phyloP scores from a whole-genome alignment of 2,329 filamentous ascomycete species.

The Alternaria consortialis region DNA sequence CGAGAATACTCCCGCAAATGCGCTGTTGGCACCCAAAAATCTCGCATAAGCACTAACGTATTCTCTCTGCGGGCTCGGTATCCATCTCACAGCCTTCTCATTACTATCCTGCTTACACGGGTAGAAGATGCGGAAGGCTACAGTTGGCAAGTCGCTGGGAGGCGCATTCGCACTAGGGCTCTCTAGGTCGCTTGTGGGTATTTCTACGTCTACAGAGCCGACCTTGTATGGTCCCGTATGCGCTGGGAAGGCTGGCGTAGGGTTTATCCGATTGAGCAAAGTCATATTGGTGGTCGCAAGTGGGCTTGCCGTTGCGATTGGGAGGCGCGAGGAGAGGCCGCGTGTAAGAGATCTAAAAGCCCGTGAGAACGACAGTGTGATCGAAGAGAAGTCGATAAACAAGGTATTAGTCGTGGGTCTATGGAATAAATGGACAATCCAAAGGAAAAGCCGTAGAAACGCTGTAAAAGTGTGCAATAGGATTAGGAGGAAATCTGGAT shows the following conservation, averaged over 20 bases:
- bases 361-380: slow-evolving; percentile 44
- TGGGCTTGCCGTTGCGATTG: slow-evolving; percentile 17
- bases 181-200: slow-evolving; percentile 67
- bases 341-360: slow-evolving; percentile 30
- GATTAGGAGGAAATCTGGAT: not conserved
- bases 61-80: slow-evolving; percentile 77
- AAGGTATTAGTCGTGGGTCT: not conserved
- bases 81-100: slow-evolving; percentile 74
- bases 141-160: slow-evolving; percentile 66
- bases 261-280: slow-evolving; percentile 63
- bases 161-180: slow-evolving; percentile 63
- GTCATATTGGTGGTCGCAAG: slow-evolving; percentile 45
- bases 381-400: not conserved
- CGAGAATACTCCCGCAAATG: slow-evolving; percentile 54
- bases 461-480: not conserved
- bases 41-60: slow-evolving; percentile 78
- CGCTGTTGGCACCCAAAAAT: slow-evolving; percentile 73
- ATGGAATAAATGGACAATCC: not conserved
- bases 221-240: slow-evolving; percentile 82
- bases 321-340: slow-evolving; percentile 23
- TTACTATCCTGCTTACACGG: slow-evolving; percentile 57
- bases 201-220: slow-evolving; percentile 81
- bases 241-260: slow-evolving; percentile 75
- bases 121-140: slow-evolving; percentile 85
- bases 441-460: not conserved